These are phyloP conservation scores for Nakazawaea holstii DNA, from an alignment of 805 yeast species.

Conservation along the genomic window DNA sequence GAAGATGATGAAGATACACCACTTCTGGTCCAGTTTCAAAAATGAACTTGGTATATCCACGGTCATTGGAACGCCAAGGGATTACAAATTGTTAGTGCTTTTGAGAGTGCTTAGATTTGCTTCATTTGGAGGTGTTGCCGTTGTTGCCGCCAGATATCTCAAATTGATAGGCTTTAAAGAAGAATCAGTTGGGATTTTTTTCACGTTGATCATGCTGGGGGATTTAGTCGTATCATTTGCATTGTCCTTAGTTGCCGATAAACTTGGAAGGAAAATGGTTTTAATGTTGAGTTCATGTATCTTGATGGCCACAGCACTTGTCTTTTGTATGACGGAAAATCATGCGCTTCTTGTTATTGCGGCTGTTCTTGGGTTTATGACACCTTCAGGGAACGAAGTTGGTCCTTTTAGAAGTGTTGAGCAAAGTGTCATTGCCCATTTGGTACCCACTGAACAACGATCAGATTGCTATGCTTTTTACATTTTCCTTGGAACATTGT, in stretches of 20 bases:
- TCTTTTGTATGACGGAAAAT: slow-evolving; percentile 29
- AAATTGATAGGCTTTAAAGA: slow-evolving; percentile 35
- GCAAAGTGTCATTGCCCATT: slow-evolving; percentile 44
- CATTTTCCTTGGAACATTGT: slow-evolving; percentile 40
- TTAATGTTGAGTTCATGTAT: slow-evolving; percentile 33
- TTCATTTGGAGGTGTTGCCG: slow-evolving; percentile 32
- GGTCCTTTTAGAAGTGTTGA: slow-evolving; percentile 58
- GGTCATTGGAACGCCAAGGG: slow-evolving; percentile 23
- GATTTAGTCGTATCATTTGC: slow-evolving; percentile 44
- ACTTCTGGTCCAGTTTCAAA: neutral
- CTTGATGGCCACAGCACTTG: slow-evolving; percentile 39
- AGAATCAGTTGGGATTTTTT: slow-evolving; percentile 39
- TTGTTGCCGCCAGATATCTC: slow-evolving; percentile 39
- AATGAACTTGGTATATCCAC: slow-evolving; percentile 32
- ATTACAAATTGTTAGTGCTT: slow-evolving; percentile 27
- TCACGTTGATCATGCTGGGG: slow-evolving; percentile 44
- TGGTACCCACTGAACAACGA: slow-evolving; percentile 33
- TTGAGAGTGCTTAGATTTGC: slow-evolving; percentile 30
- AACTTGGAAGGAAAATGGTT: slow-evolving; percentile 37
- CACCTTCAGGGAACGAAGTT: slow-evolving; percentile 55
- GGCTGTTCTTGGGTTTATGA: slow-evolving; percentile 45
- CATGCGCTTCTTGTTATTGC: slow-evolving; percentile 29
- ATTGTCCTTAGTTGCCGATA: slow-evolving; percentile 40
- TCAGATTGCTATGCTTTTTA: slow-evolving; percentile 59
- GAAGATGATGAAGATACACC: neutral